Conservation (phyloP, 257 asterid genomes). For the Plantago major region DNA sequence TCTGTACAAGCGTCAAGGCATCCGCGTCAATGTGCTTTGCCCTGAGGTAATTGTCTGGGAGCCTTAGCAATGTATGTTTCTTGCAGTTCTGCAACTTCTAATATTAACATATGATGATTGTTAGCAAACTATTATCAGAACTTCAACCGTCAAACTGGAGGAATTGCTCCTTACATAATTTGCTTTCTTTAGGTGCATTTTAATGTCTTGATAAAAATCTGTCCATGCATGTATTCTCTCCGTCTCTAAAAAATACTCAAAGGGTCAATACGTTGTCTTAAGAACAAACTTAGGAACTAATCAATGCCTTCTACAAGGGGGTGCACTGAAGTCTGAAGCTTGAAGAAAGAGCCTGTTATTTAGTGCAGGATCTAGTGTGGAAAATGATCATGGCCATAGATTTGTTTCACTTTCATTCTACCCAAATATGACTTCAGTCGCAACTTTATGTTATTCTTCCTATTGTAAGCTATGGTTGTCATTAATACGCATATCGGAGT, state of each 20-base stretch:
- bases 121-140: neutral
- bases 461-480: neutral
- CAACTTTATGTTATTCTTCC: neutral
- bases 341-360: too few species aligned
- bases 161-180: neutral
- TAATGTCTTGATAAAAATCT: neutral
- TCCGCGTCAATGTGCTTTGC: slow-evolving; percentile 90
- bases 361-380: too few species aligned
- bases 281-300: too few species aligned
- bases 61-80: neutral
- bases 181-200: neutral
- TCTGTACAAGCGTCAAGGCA: slow-evolving; percentile 75
- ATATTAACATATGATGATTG: neutral
- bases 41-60: slow-evolving; percentile 66
- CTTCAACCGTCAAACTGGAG: neutral
- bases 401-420: neutral
- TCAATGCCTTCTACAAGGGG: too few species aligned
- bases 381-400: neutral
- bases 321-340: too few species aligned
- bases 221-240: neutral
- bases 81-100: neutral
- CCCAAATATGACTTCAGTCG: neutral
- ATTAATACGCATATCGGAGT: neutral
- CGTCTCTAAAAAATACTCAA: too few species aligned
- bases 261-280: too few species aligned